phyloP scores from a whole-genome alignment of 495 filamentous ascomycete genomes.

The Immersiella caudata region DNA sequence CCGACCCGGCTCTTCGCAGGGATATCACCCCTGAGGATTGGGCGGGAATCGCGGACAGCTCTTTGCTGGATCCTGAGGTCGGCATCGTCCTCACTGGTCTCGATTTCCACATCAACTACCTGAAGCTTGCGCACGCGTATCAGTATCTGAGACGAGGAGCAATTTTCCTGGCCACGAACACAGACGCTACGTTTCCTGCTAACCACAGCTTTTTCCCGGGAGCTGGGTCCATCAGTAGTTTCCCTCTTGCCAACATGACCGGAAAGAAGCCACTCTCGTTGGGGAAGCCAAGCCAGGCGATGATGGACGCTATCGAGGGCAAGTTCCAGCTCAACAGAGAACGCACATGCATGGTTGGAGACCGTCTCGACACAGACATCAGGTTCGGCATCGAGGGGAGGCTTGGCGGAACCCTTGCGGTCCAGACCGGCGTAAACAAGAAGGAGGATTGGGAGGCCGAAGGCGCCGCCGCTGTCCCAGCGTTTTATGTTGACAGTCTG shows the following conservation, averaged over 20 bases:
- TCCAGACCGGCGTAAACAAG: conserved; percentile 86
- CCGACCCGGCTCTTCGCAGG: conserved; percentile 75
- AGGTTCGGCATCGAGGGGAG: conserved; percentile 90
- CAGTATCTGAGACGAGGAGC: conserved; percentile 85
- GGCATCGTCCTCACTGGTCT: conserved; percentile 86
- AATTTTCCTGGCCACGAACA: conserved; percentile 92
- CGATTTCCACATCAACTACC: conserved; percentile 92
- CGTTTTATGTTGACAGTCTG: conserved; percentile 79
- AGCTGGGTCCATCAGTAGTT: conserved; percentile 73
- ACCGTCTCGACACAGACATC: conserved; percentile 94
- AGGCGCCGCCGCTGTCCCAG: conserved; percentile 64
- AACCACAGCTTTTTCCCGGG: conserved; percentile 84
- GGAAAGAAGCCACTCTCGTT: conserved; percentile 71
- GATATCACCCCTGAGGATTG: conserved; percentile 82
- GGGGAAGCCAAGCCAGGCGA: conserved; percentile 95
- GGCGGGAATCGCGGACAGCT: conserved; percentile 70
- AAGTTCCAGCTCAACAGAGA: conserved; percentile 86
- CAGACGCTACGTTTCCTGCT: conserved; percentile 82
- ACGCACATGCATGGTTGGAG: conserved; percentile 93
- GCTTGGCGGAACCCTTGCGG: conserved; percentile 86
- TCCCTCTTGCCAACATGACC: conserved; percentile 76
- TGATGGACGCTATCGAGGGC: conserved; percentile 99
- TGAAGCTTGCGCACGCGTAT: conserved; percentile 81
- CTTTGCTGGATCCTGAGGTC: conserved; percentile 80
- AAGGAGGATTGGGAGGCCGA: conserved; percentile 76